Base-by-base conservation (phyloP, 1,139 yeast species). In the Magnusiomyces tetraspermus region DNA sequence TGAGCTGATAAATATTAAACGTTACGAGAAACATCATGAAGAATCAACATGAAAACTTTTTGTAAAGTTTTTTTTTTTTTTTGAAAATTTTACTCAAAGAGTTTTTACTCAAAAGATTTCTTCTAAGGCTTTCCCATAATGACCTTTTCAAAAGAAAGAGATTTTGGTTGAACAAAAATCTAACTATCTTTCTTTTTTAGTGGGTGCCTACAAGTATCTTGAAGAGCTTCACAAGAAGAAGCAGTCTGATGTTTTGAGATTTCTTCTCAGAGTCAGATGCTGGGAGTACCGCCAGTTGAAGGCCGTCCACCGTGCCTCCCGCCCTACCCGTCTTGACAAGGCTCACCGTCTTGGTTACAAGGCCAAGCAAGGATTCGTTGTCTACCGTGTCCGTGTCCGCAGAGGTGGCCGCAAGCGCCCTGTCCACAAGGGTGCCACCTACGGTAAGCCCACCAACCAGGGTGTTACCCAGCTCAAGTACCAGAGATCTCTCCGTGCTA, bases 351-450 rank as follows among this genome's bases (percentile, higher is more conserved):
- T 92, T 73, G 98, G 98, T 67, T 92, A 92, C 97, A 92, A 92
- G 85, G 98, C 98, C 78, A 92, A 92, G 85, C 98, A 92, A 82
- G 98, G 98, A 69, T 92, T 87, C 75, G 97, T 87, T 66, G 82
- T 92, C 82, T 92, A 79, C 96, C 86, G 98, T 79, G 79, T 90
- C 76, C 89, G 98, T 80, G 98, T 92, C 71, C 89, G 97, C 83
- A 88, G 98, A 81, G 98, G 98, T 82, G 92, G 94, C 82, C 90
- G 98, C 85, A 92, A 92, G 96, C 88, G 96, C 82, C 97, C 97
- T 71, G 97, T 85, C 71, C 90, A 95, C 80, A 92, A 92, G 92
- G 98, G 98, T 86, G 97, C 97, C 71, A 92, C 97, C 75, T 90
- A 90, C 85, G 98, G 98, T 87, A 92, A 92, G 86, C 98, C 98